Percentiles rank a stretch among this genome's conserved stretches.
Evolutionary conservation across 345 rosid species (phyloP).

Genomic region (Aurinia saxatilis): DNA sequence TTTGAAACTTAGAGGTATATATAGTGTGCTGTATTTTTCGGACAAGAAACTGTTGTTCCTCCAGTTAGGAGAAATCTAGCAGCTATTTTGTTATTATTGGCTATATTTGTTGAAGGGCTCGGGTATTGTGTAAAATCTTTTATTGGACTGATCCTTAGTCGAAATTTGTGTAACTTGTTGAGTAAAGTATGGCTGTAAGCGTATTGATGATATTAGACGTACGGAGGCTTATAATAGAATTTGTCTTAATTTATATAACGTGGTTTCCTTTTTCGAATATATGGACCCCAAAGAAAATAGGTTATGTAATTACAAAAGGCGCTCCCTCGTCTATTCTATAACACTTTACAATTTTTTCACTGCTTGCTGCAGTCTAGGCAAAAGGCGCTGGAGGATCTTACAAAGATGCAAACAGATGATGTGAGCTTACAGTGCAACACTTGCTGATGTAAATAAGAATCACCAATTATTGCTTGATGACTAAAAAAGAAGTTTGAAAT

Average conservation of each 20-base stretch:
- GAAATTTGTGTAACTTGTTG: not conserved
- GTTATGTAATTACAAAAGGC: not conserved
- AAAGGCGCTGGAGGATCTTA: slow-evolving; percentile 71
- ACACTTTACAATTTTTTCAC: slow-evolving; percentile 14
- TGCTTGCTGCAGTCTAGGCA: slow-evolving; percentile 71
- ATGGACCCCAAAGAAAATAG: not conserved
- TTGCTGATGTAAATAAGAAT: slow-evolving; percentile 20
- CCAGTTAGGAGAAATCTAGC: not conserved
- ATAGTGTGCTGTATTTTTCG: not conserved
- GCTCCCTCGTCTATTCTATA: not conserved
- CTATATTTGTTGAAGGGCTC: not conserved
- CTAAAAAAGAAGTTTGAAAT: slow-evolving; percentile 1
- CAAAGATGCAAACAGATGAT: slow-evolving; percentile 68
- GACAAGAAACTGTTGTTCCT: not conserved
- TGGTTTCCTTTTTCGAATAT: not conserved
- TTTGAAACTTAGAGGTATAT: not conserved
- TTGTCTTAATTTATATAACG: slow-evolving; percentile 1
- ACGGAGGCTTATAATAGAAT: not conserved
- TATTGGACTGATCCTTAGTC: not conserved
- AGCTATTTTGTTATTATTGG: not conserved
- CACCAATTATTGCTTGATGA: slow-evolving; percentile 14
- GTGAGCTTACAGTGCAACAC: slow-evolving; percentile 40
- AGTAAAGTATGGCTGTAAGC: not conserved
- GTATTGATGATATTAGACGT: not conserved
- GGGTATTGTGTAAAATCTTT: not conserved